phyloP scores from a whole-genome alignment of 768 basidiomycete species.

The Dacryopinax spathularia region DNA sequence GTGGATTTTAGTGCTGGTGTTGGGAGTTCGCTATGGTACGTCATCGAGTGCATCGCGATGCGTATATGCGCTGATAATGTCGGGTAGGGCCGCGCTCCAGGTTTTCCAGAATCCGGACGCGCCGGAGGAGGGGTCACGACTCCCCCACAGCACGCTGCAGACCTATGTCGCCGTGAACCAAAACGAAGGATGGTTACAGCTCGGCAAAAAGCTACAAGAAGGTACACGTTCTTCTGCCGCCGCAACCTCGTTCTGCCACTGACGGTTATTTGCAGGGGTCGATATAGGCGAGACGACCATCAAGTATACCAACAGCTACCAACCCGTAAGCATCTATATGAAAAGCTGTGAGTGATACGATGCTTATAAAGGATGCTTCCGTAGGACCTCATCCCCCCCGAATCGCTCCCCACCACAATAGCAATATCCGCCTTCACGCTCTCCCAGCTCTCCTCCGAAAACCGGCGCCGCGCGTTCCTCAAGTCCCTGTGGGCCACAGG shows the following conservation, averaged over 20 bases:
- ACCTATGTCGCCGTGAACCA: conserved; percentile 61
- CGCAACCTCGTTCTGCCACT: conserved; percentile 3
- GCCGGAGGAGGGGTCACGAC: background rate
- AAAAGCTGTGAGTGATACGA: background rate
- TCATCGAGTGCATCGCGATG: background rate
- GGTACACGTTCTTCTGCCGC: background rate
- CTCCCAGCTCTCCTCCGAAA: conserved; percentile 48
- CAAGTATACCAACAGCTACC: background rate
- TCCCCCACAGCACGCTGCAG: conserved; percentile 4
- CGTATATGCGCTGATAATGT: background rate
- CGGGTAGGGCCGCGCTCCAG: conserved; percentile 47
- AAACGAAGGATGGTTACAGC: conserved; percentile 3
- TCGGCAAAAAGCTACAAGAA: background rate
- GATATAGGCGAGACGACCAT: background rate
- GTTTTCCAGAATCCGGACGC: conserved; percentile 35
- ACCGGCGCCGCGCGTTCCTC: conserved; percentile 50
- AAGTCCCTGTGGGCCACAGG: conserved; percentile 88
- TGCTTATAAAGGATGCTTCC: no score
- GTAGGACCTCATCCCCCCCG: background rate
- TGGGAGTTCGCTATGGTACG: conserved; percentile 72
- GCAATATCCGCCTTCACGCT: conserved; percentile 80
- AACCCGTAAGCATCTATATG: background rate
- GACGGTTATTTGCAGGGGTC: conserved; percentile 2
- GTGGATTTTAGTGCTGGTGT: conserved; percentile 78
- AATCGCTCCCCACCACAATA: conserved; percentile 46